Conservation (phyloP, 768 basidiomycete genomes). For the Hortiboletus campestris region DNA sequence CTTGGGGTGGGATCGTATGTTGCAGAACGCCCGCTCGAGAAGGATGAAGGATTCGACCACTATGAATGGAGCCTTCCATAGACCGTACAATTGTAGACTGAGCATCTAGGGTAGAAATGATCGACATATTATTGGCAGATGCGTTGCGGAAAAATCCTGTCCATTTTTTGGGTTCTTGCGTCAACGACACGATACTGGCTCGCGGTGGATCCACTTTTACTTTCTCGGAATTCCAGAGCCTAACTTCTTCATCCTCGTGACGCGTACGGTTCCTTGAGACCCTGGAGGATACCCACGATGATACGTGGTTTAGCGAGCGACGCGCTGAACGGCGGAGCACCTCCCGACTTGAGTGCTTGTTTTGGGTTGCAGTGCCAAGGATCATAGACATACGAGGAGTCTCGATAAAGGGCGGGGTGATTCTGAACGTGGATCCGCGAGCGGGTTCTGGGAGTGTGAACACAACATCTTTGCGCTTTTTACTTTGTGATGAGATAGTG, state of each 20-base stretch:
- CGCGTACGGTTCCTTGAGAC: slow-evolving; percentile 26
- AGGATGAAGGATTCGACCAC: neutral
- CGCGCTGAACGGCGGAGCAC: slow-evolving; percentile 13
- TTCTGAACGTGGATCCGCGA: slow-evolving; percentile 27
- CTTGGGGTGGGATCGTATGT: neutral
- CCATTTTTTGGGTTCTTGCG: slow-evolving; percentile 8
- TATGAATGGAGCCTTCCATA: slow-evolving; percentile 4
- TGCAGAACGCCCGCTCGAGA: neutral
- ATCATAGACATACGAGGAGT: slow-evolving; percentile 28
- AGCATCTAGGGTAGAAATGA: slow-evolving; percentile 7
- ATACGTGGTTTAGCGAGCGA: slow-evolving; percentile 29
- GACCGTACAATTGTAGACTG: slow-evolving; percentile 6
- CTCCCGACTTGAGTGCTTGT: slow-evolving; percentile 11
- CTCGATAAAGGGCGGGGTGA: slow-evolving; percentile 20
- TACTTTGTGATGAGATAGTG: neutral
- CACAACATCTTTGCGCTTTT: neutral
- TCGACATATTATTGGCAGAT: neutral
- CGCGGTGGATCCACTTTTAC: slow-evolving; percentile 16
- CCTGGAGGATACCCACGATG: slow-evolving; percentile 40
- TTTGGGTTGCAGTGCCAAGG: slow-evolving; percentile 1
- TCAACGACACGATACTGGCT: slow-evolving; percentile 3
- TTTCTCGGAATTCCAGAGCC: slow-evolving; percentile 35
- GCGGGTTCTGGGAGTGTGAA: slow-evolving; percentile 25
- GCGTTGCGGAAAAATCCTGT: slow-evolving; percentile 4
- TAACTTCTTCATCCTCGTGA: slow-evolving; percentile 27